Base-by-base conservation (phyloP, 768 basidiomycete genomes). In the Pilatotrama ljubarskyi region DNA sequence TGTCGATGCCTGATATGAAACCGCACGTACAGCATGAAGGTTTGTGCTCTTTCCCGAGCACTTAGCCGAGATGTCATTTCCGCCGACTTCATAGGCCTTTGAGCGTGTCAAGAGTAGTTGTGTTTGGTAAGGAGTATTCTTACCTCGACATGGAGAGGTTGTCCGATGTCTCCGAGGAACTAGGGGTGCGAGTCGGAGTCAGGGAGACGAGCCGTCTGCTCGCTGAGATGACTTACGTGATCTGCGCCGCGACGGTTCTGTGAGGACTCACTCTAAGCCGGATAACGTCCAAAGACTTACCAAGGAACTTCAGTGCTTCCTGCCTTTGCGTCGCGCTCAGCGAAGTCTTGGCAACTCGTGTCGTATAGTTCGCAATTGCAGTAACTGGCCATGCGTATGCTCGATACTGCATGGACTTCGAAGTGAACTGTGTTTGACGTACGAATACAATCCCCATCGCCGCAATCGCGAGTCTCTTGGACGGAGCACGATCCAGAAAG, bases 281-380 rank as follows among this genome's bases (percentile, higher is more conserved):
- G 14, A 3, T 25, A 22, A 13, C n/a, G 2, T 5, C 14, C 18
- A 26, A 11, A 15, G 7, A 52, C 69, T 43, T 53, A 70, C 69
- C 81, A 13, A 84, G 65, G 68, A 84, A 85, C 61, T 79, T 78
- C 26, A 85, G 70, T 6, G 83, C 83, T 62, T 84, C 79, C 58
- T 81, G 79, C 6, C 72, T 67, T 64, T 84, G 81, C 1, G 70
- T 65, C 6, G 72, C 71, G 38, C 74, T 74, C 20, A 84, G 73
- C 5, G 71, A 68, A 5, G 77, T 75, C 51, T 81, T 70, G 11
- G 76, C 73, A 18, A 83, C 76, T 13, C 82, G 79, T 14, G 69
- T 74, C 3, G 83, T 85, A 65, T 84, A 84, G 68, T 84, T 84
- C 1, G 82, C 80, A 60, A 84, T 84, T 25, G 83, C 82, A 36